phyloP scores from a whole-genome alignment of 1,284 basidiomycete genomes.

The Abortiporus biennis region DNA sequence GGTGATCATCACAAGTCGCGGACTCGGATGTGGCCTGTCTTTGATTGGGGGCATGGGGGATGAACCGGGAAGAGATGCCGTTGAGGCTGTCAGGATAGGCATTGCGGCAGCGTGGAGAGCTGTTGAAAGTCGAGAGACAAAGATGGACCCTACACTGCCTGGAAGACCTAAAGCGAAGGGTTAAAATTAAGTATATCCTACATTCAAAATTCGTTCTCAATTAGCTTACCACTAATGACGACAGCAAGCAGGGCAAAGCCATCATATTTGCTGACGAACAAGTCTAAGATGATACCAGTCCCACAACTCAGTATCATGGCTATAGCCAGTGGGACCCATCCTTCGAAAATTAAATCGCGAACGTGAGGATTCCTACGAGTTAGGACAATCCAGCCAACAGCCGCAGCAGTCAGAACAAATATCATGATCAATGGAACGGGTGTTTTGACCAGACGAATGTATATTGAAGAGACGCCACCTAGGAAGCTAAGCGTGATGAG shows the following conservation, averaged over 20 bases:
- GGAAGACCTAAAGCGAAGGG: conserved; percentile 55
- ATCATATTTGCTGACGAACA: conserved; percentile 80
- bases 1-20: conserved; percentile 54
- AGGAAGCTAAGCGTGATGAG: conserved; percentile 84
- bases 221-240: conserved; percentile 72
- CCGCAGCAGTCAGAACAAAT: conserved; percentile 51
- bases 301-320: conserved; percentile 92
- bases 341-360: conserved; percentile 68
- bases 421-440: conserved; percentile 56
- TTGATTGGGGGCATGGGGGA: conserved; percentile 12
- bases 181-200: neutral
- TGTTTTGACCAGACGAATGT: conserved; percentile 64
- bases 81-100: too few species aligned
- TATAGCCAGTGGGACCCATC: conserved; percentile 87
- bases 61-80: conserved; percentile 13
- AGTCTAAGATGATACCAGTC: conserved; percentile 88
- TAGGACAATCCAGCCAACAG: conserved; percentile 45
- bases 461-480: conserved; percentile 55
- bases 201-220: neutral
- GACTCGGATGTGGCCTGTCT: conserved; percentile 32
- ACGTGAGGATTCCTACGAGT: conserved; percentile 66
- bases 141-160: conserved; percentile 86
- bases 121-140: conserved; percentile 88
- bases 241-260: conserved; percentile 88
- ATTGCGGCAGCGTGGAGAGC: conserved; percentile 64